A percentile compares a stretch with the other conserved stretches of the same genome.
These are phyloP conservation scores for Volvariella volvacea DNA, from an alignment of 1,284 basidiomycete genomes.

Conservation along the genomic window DNA sequence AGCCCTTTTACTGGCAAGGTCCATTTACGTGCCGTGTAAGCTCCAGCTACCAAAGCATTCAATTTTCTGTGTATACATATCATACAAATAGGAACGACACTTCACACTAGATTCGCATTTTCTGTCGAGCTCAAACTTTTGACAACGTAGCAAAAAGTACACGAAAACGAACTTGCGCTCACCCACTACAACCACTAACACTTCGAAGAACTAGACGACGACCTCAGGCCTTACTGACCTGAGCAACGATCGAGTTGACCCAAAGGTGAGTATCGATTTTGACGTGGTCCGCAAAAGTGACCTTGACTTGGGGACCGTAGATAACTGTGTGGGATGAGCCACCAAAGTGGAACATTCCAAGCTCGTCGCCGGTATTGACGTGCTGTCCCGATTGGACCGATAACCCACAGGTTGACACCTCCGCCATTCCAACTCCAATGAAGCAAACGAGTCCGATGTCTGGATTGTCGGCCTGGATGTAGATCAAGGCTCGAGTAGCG, in stretches of 20 bases:
- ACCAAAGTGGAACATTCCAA: slow-evolving; percentile 46
- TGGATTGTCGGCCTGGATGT: slow-evolving; percentile 44
- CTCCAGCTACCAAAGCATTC: too few relatives aligned
- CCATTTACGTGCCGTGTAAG: too few relatives aligned
- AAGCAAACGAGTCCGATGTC: slow-evolving; percentile 44
- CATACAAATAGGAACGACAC: too few relatives aligned
- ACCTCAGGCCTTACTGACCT: neutral
- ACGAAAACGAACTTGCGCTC: too few relatives aligned
- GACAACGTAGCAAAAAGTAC: too few relatives aligned
- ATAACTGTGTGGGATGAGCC: slow-evolving; percentile 34
- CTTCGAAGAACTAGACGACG: too few relatives aligned
- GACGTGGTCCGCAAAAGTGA: slow-evolving; percentile 1
- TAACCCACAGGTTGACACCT: slow-evolving; percentile 46
- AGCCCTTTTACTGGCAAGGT: too few relatives aligned
- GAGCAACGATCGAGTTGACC: slow-evolving; percentile 1
- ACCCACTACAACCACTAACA: too few relatives aligned
- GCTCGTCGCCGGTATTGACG: slow-evolving; percentile 23
- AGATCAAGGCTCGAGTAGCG: slow-evolving; percentile 42
- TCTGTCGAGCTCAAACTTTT: too few relatives aligned
- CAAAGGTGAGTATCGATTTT: neutral
- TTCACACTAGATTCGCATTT: too few relatives aligned
- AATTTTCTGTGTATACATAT: too few relatives aligned
- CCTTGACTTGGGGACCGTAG: too few relatives aligned
- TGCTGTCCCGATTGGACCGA: slow-evolving; percentile 22
- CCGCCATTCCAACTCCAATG: slow-evolving; percentile 48